phyloP scores from a whole-genome alignment of 2,329 filamentous ascomycete genomes.

The Cladosporium velox region DNA sequence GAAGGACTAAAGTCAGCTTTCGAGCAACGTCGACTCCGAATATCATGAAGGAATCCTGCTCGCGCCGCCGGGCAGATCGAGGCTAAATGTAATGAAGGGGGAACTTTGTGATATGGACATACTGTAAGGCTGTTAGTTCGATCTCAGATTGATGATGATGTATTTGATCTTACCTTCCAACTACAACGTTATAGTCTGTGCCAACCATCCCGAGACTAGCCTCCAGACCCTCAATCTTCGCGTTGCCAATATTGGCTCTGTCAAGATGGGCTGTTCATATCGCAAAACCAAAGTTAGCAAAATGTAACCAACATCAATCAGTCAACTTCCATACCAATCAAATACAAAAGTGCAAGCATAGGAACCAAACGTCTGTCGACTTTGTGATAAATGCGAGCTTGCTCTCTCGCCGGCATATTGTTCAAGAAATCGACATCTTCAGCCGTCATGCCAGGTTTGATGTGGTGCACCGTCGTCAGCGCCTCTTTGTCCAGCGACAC shows the following conservation, averaged over 20 bases:
- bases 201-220: conserved; percentile 39
- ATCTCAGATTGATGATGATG: too few relatives aligned
- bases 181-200: conserved; percentile 23
- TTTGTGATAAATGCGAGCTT: conserved; percentile 55
- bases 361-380: conserved; percentile 60
- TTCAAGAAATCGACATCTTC: conserved; percentile 28
- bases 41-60: not conserved
- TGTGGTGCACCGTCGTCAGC: conserved; percentile 22
- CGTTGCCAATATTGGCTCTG: conserved; percentile 39
- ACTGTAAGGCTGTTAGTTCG: not conserved
- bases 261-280: conserved; percentile 50
- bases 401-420: conserved; percentile 25
- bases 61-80: not conserved
- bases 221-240: conserved; percentile 40
- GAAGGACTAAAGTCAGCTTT: not conserved
- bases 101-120: not conserved
- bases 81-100: not conserved
- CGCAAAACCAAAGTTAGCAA: not conserved
- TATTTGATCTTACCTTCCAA: not conserved
- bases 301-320: not conserved
- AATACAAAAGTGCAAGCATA: conserved; percentile 58
- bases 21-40: not conserved
- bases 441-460: conserved; percentile 27
- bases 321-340: not conserved
- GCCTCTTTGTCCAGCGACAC: conserved; percentile 26